Base-by-base conservation (phyloP, 495 filamentous ascomycete genomes). In the Talaromyces thailandensis region DNA sequence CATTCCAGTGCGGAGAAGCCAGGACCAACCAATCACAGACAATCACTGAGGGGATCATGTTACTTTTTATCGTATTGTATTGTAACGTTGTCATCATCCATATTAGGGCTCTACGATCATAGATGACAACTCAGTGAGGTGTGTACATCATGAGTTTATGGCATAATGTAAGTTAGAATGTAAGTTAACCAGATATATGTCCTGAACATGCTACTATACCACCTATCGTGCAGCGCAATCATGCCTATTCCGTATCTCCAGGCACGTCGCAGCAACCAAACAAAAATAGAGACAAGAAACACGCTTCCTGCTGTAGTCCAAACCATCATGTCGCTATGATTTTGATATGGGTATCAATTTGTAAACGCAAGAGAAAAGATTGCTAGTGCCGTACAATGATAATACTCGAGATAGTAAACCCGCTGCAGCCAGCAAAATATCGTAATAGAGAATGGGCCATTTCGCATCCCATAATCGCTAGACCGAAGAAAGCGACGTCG, bases 271-370 rank as follows among this genome's bases (percentile, higher is more conserved):
- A 18, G 12, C 26, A 60, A 55, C 32, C 21, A 48, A 58, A 35
- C 21, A 60, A 56, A 56, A 68, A 35, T 12, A 57, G 55, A 57
- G 55, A 57, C 28, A 35, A 35, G 29, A 57, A 57, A 35, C 18
- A 57, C 55, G 26, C 55, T 57, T 57, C 29, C 28, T 35, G 26
- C 2, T 35, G 26, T 57, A 57, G 29, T 60, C 58, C 64, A 64
- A 64, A 64, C 56, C 35, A 50, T 60, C 63, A 56, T 37, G 18
- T 31, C 48, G 61, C 53, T 56, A 63, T 61, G 26, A 61, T 51
- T 51, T 16, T 29, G 59, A 50, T 61, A 52, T 61, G 59, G 59
- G 59, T 61, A 61, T 61, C 59, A 32, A 32, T 61, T 48, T 31
- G 43, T 51, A 61, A 61, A 45, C 40, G n/a, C 31, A 63, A 62